These are phyloP conservation scores for Phytophthora kernoviae DNA, from an alignment of 352 stramenopile species.

Conservation along the genomic window DNA sequence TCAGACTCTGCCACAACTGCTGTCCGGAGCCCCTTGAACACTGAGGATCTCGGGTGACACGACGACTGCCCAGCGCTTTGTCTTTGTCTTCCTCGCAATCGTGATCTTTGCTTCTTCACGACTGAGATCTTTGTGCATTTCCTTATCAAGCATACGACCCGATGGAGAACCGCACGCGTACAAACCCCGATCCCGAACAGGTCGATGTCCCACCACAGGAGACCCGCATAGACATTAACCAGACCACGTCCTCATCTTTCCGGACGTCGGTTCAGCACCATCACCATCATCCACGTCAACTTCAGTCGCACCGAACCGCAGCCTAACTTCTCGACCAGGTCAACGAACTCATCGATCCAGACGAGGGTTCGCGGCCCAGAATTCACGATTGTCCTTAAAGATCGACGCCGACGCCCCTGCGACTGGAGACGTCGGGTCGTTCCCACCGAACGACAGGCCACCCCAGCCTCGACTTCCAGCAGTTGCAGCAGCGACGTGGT, in stretches of 20 bases:
- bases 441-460: constrained; percentile 23
- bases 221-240: no score
- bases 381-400: constrained; percentile 31
- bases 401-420: constrained; percentile 34
- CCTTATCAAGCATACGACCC: constrained; percentile 9
- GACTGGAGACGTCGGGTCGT: constrained; percentile 6
- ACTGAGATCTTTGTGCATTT: constrained; percentile 16
- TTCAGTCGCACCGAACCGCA: constrained; percentile 13
- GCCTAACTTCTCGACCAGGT: constrained; percentile 12
- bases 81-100: constrained; percentile 13
- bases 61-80: constrained; percentile 1
- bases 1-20: constrained; percentile 28
- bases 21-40: constrained; percentile 20
- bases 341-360: constrained; percentile 19
- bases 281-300: constrained; percentile 8
- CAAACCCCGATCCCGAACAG: constrained; percentile 4
- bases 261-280: constrained; percentile 13
- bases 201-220: background rate
- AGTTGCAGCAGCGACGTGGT: constrained; percentile 36
- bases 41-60: constrained; percentile 30
- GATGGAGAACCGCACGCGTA: constrained; percentile 21
- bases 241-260: constrained; percentile 6
- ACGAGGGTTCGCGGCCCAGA: constrained; percentile 23
- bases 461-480: constrained; percentile 37
- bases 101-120: constrained; percentile 6